These are phyloP conservation scores for Syncephalastrum monosporum DNA, from an alignment of 371 early-diverging fungal species.

Conservation along the genomic window DNA sequence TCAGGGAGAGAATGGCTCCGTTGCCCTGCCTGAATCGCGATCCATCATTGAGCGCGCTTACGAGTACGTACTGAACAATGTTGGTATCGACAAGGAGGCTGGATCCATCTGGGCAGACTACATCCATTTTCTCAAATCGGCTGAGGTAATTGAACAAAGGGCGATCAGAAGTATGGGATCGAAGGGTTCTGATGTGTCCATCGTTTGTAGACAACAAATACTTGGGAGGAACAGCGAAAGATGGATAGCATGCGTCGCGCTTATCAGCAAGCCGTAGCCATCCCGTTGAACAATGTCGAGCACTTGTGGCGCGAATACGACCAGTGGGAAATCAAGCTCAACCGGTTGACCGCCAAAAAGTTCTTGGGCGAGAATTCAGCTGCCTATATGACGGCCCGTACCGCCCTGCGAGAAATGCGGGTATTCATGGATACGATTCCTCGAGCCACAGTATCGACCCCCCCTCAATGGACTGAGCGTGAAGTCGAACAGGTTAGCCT, in stretches of 20 bases:
- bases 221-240: slow-evolving; percentile 89
- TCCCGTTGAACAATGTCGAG: slow-evolving; percentile 85
- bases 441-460: slow-evolving; percentile 63
- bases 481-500: slow-evolving; percentile 65
- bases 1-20: slow-evolving; percentile 44
- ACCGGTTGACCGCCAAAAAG: slow-evolving; percentile 87
- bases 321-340: slow-evolving; percentile 86
- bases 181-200: background rate
- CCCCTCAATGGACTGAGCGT: slow-evolving; percentile 79
- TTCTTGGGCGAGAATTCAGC: slow-evolving; percentile 80
- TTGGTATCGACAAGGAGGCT: slow-evolving; percentile 90
- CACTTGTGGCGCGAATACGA: slow-evolving; percentile 96
- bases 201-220: slow-evolving; percentile 56
- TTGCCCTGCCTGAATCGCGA: slow-evolving; percentile 67
- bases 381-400: slow-evolving; percentile 91
- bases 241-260: slow-evolving; percentile 85
- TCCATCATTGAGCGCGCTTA: slow-evolving; percentile 79
- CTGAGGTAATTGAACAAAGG: slow-evolving; percentile 60
- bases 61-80: slow-evolving; percentile 83
- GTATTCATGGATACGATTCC: slow-evolving; percentile 74
- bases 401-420: slow-evolving; percentile 79
- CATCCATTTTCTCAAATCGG: slow-evolving; percentile 75
- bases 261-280: slow-evolving; percentile 83
- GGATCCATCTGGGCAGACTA: slow-evolving; percentile 91
- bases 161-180: background rate